Percentiles rank a stretch among this genome's conserved stretches.
phyloP scores from a whole-genome alignment of 2,329 filamentous ascomycete species.

The Cladosporium sp. region DNA sequence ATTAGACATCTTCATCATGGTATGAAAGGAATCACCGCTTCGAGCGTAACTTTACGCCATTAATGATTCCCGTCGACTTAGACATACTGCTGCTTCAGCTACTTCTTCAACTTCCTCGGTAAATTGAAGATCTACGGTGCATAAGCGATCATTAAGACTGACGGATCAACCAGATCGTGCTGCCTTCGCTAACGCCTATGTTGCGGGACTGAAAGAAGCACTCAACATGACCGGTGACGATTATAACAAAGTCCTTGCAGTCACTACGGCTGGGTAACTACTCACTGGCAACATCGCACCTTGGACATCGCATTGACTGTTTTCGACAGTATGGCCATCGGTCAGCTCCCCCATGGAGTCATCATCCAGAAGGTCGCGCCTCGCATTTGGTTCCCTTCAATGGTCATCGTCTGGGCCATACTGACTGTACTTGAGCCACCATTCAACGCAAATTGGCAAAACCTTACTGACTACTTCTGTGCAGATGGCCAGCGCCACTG shows the following conservation, averaged over 20 bases:
- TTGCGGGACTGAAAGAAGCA: constrained; percentile 44
- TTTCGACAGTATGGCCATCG: not conserved
- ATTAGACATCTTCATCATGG: not conserved
- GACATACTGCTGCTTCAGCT: not conserved
- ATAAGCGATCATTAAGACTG: not conserved
- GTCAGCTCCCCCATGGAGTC: constrained; percentile 28
- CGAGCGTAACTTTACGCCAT: not conserved
- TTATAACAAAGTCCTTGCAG: constrained; percentile 39
- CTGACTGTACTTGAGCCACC: constrained; percentile 38
- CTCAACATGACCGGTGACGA: constrained; percentile 39
- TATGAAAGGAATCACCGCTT: not conserved
- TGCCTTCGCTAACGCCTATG: constrained; percentile 38
- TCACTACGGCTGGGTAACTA: constrained; percentile 31
- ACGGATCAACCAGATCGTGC: constrained; percentile 23
- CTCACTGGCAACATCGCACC: not conserved
- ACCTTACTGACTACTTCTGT: not conserved
- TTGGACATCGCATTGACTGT: not conserved
- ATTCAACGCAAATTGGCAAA: not conserved
- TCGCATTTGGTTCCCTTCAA: constrained; percentile 33
- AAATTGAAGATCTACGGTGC: not conserved
- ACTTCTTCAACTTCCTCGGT: not conserved
- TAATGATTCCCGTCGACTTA: not conserved
- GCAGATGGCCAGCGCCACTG: constrained; percentile 5
- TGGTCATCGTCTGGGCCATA: constrained; percentile 43
- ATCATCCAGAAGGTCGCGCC: constrained; percentile 36